Conservation (phyloP, 768 basidiomycete species). For the Mycena leptocephala region DNA sequence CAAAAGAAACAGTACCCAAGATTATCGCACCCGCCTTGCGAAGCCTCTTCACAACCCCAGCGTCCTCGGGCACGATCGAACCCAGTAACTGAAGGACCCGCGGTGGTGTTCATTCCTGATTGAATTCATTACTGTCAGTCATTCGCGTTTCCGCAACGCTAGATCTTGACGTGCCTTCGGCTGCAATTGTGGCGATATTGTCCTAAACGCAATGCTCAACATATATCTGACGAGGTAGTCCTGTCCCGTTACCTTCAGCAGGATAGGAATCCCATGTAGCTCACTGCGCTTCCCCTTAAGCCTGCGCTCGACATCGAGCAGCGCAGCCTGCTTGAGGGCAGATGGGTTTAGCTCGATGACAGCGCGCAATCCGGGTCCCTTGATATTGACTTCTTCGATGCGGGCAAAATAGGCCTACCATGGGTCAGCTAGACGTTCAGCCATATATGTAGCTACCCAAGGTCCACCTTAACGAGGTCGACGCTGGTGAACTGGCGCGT, state of each 20-base stretch:
- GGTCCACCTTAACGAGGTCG: constrained; percentile 72
- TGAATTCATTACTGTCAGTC: background rate
- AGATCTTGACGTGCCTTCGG: constrained; percentile 53
- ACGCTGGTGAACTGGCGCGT: constrained; percentile 69
- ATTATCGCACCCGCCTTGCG: constrained; percentile 63
- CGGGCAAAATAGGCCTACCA: constrained; percentile 75
- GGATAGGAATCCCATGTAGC: constrained; percentile 70
- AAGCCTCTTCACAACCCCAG: constrained; percentile 61
- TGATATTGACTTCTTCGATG: constrained; percentile 79
- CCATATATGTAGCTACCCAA: background rate
- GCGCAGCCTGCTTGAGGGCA: constrained; percentile 68
- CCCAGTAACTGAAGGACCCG: constrained; percentile 62
- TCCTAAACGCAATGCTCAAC: constrained; percentile 48
- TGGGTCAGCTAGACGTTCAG: background rate
- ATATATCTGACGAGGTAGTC: background rate
- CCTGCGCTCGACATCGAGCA: constrained; percentile 63
- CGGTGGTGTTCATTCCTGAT: constrained; percentile 63
- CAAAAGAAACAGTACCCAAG: constrained; percentile 48
- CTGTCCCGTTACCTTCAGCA: constrained; percentile 57
- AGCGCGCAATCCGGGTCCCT: constrained; percentile 61
- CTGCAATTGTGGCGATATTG: constrained; percentile 63
- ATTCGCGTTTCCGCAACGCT: background rate
- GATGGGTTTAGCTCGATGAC: constrained; percentile 72
- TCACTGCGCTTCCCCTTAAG: constrained; percentile 59
- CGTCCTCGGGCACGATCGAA: constrained; percentile 62